Conservation (phyloP, 73 alveolate genomes). For the Tetrahymena malaccensis region DNA sequence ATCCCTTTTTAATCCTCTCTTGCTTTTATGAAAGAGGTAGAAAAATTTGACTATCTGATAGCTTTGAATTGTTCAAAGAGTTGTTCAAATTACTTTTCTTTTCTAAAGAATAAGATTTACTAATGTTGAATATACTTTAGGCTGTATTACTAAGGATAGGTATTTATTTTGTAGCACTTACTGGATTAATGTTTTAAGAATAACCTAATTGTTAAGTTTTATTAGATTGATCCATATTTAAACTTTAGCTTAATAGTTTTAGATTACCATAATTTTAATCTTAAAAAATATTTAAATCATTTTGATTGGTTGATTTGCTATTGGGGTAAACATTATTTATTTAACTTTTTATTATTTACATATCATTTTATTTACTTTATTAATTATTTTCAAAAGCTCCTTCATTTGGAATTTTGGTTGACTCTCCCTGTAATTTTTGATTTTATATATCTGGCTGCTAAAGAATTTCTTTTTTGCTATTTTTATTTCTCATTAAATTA, state of each 20-base stretch:
- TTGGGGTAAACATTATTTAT: not conserved
- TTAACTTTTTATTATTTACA: too few relatives aligned
- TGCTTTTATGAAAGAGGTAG: not conserved
- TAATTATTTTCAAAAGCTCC: not conserved
- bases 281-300: not conserved
- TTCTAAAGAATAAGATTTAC: not conserved
- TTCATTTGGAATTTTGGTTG: not conserved
- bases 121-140: not conserved
- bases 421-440: not conserved
- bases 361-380: too few relatives aligned
- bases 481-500: not conserved
- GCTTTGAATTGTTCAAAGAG: not conserved
- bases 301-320: too few relatives aligned
- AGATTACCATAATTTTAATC: not conserved
- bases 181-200: not conserved
- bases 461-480: not conserved
- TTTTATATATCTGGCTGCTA: not conserved
- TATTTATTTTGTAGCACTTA: too few relatives aligned
- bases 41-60: not conserved
- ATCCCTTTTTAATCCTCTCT: not conserved
- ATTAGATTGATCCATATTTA: too few relatives aligned
- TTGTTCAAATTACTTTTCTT: not conserved
- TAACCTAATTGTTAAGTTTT: not conserved
- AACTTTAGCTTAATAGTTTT: not conserved
- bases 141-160: not conserved